Evolutionary conservation across 768 basidiomycete genomes (phyloP).

Genomic region (Kwoniella sp.): DNA sequence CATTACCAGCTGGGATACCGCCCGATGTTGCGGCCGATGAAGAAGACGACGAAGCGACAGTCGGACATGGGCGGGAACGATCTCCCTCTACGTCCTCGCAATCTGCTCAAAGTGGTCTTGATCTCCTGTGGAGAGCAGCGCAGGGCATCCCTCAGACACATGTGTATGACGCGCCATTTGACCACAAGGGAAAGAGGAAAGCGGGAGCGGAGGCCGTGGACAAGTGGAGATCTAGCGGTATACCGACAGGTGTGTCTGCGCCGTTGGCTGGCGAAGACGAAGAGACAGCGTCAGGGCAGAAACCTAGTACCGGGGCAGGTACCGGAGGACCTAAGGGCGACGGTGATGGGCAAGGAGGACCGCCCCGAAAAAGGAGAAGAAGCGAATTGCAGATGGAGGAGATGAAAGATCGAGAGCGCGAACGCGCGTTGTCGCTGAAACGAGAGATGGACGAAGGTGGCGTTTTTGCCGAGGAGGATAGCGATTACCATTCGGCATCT

Average conservation of each 20-base stretch:
- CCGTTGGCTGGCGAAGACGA: neutral
- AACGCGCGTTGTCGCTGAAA: constrained; percentile 3
- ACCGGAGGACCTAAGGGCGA: neutral
- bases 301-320: neutral
- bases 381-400: constrained; percentile 29
- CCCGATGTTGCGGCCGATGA: constrained; percentile 33
- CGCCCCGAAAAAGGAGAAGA: constrained; percentile 31
- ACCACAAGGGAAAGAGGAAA: constrained; percentile 47
- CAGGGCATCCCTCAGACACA: constrained; percentile 9
- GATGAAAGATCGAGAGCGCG: constrained; percentile 23
- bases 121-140: constrained; percentile 40
- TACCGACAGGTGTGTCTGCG: constrained; percentile 29
- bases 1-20: constrained; percentile 26
- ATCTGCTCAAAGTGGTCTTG: constrained; percentile 46
- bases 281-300: neutral
- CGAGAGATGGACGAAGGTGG: constrained; percentile 9
- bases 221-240: constrained; percentile 46
- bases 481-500: constrained; percentile 12
- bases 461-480: constrained; percentile 5
- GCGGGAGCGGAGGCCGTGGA: constrained; percentile 48
- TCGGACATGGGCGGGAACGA: constrained; percentile 43
- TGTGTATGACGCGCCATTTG: constrained; percentile 20
- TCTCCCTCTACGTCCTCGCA: constrained; percentile 42
- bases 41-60: constrained; percentile 48
- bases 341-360: constrained; percentile 12